phyloP scores from a whole-genome alignment of 768 basidiomycete genomes.

The Pholiota molesta region DNA sequence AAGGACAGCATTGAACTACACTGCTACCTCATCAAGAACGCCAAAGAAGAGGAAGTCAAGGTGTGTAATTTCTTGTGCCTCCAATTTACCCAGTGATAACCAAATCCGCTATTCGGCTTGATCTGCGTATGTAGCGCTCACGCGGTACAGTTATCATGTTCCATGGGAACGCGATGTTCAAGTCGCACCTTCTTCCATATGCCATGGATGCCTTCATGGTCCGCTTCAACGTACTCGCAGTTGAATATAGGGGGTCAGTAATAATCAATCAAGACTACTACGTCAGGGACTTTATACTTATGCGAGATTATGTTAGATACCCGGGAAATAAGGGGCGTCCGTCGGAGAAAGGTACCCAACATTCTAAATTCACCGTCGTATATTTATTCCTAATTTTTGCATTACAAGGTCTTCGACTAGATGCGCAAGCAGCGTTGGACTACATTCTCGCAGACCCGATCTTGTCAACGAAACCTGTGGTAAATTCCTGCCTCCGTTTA shows the following conservation, averaged over 20 bases:
- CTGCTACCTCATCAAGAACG: not conserved
- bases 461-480: slow-evolving; percentile 55
- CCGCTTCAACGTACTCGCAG: slow-evolving; percentile 84
- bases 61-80: not conserved
- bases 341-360: slow-evolving; percentile 66
- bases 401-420: slow-evolving; percentile 70
- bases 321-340: slow-evolving; percentile 79
- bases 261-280: too few relatives aligned
- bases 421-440: slow-evolving; percentile 80
- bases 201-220: slow-evolving; percentile 66
- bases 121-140: not conserved
- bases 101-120: not conserved
- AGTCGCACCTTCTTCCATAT: slow-evolving; percentile 67
- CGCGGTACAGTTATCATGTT: slow-evolving; percentile 76
- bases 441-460: slow-evolving; percentile 59
- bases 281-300: not conserved
- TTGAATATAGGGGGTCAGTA: slow-evolving; percentile 87
- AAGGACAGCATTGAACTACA: slow-evolving; percentile 1
- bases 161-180: slow-evolving; percentile 80
- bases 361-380: too few relatives aligned
- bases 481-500: not conserved
- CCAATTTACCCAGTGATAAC: not conserved
- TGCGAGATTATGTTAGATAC: slow-evolving; percentile 53
- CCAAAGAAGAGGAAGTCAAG: not conserved
- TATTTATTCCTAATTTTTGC: not conserved